Evolutionary conservation across 2,329 filamentous ascomycete genomes (phyloP).

Genomic region (Alternaria conjuncta): DNA sequence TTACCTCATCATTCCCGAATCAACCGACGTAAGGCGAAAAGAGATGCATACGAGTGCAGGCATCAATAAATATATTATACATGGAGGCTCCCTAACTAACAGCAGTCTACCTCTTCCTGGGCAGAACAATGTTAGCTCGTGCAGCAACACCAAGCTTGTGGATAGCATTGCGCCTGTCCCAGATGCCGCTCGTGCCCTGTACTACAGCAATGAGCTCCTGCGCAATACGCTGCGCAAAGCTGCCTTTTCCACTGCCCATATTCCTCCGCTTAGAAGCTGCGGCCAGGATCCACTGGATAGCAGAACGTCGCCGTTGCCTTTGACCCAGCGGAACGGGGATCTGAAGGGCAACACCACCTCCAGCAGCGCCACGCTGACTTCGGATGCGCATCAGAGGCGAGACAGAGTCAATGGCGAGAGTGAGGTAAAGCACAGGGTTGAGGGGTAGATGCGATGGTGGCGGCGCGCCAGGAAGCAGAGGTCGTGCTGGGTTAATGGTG

Average conservation of each 20-base stretch:
- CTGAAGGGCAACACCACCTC: constrained; percentile 84
- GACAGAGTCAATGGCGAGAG: constrained; percentile 88
- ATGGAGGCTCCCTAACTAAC: neutral
- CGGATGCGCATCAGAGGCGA: constrained; percentile 85
- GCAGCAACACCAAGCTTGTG: constrained; percentile 83
- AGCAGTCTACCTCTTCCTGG: constrained; percentile 35
- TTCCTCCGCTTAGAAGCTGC: constrained; percentile 80
- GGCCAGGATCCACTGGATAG: constrained; percentile 88
- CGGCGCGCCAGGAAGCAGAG: constrained; percentile 77
- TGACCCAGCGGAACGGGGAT: constrained; percentile 78
- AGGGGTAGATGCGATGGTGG: constrained; percentile 81
- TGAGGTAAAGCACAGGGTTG: constrained; percentile 88
- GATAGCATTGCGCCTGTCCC: constrained; percentile 78
- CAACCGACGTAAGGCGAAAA: neutral
- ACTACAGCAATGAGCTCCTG: constrained; percentile 87
- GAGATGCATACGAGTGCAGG: neutral
- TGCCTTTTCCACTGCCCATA: constrained; percentile 71
- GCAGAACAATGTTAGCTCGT: constrained; percentile 70
- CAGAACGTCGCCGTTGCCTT: constrained; percentile 77
- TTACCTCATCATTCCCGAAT: constrained; percentile 1
- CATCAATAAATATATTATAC: constrained; percentile 3
- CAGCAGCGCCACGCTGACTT: constrained; percentile 76
- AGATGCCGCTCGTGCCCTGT: constrained; percentile 82
- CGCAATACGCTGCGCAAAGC: constrained; percentile 79
- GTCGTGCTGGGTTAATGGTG: constrained; percentile 71